A percentile compares a stretch with the other conserved stretches of the same genome.
Conservation (phyloP, 768 basidiomycete genomes). For the Tubosaeta sp. region DNA sequence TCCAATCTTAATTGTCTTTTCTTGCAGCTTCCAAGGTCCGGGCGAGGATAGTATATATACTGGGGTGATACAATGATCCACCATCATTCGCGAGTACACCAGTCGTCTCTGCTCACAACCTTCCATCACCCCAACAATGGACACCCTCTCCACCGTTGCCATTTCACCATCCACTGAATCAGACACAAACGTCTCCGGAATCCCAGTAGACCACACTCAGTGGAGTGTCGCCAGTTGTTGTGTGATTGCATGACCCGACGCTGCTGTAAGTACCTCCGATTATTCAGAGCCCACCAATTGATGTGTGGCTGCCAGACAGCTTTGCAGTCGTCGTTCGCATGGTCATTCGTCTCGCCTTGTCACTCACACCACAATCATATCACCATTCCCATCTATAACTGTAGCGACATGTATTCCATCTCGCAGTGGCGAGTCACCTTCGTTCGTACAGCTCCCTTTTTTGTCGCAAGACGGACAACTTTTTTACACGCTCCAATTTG, state of each 20-base stretch:
- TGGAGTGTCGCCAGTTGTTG: not conserved
- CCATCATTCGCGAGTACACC: slow-evolving; percentile 1
- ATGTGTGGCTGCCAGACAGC: not conserved
- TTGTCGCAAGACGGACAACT: slow-evolving; percentile 15
- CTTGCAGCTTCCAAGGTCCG: not conserved
- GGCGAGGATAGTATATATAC: slow-evolving; percentile 18
- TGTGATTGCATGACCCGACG: slow-evolving; percentile 15
- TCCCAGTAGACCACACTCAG: slow-evolving; percentile 11
- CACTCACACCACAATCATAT: not conserved
- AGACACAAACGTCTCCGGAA: slow-evolving; percentile 1
- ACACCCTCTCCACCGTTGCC: slow-evolving; percentile 7
- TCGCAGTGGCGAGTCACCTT: slow-evolving; percentile 12
- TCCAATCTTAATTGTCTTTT: slow-evolving; percentile 14
- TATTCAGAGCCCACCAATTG: not conserved
- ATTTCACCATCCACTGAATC: not conserved
- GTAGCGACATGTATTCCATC: slow-evolving; percentile 3
- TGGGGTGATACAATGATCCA: not conserved
- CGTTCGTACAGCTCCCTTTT: slow-evolving; percentile 14
- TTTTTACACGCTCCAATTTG: not conserved
- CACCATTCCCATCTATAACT: not conserved
- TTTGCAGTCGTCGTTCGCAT: not conserved
- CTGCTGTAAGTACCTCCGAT: slow-evolving; percentile 9
- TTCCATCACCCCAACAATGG: slow-evolving; percentile 16
- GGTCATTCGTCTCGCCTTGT: not conserved
- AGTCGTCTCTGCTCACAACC: slow-evolving; percentile 5